Percentiles rank a stretch among this genome's conserved stretches.
phyloP scores from a whole-genome alignment of 164 flowering plant genomes.

The Piper longum region DNA sequence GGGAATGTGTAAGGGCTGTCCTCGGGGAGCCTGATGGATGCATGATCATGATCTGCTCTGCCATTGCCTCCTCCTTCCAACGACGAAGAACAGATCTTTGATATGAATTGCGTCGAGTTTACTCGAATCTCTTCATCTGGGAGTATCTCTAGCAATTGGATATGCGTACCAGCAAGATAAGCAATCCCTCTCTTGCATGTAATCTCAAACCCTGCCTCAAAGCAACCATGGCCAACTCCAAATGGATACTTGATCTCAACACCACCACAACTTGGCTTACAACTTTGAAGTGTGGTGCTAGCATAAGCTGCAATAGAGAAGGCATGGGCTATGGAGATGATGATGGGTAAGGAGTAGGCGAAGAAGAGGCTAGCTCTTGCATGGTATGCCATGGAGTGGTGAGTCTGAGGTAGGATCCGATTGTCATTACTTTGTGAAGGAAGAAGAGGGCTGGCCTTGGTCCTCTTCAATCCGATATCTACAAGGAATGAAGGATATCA shows the following conservation, averaged over 20 bases:
- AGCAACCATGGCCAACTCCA: slow-evolving; percentile 1
- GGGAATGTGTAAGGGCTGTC: not conserved
- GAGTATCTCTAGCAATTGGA: slow-evolving; percentile 1
- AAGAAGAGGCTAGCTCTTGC: not conserved
- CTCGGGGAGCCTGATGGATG: slow-evolving; percentile 1
- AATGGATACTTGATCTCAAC: slow-evolving; percentile 1
- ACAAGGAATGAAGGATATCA: not conserved
- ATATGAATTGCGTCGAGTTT: slow-evolving; percentile 1
- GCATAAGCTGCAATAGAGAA: not conserved
- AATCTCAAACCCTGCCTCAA: slow-evolving; percentile 1
- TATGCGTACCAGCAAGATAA: not conserved
- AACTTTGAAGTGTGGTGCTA: not conserved
- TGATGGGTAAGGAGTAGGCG: not conserved
- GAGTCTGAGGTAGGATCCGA: not conserved
- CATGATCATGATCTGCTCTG: not conserved
- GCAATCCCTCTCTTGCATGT: not conserved
- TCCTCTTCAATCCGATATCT: not conserved
- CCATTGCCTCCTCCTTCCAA: not conserved
- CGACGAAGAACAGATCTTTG: not conserved
- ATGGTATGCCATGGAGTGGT: not conserved
- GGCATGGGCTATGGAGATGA: not conserved
- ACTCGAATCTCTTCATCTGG: not conserved
- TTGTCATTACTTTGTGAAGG: not conserved
- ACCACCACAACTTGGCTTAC: not conserved
- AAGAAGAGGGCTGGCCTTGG: not conserved